A percentile compares a stretch with the other conserved stretches of the same genome.
Evolutionary conservation across 1,284 basidiomycete genomes (phyloP).

Genomic region (Ceratobasidium sp.): DNA sequence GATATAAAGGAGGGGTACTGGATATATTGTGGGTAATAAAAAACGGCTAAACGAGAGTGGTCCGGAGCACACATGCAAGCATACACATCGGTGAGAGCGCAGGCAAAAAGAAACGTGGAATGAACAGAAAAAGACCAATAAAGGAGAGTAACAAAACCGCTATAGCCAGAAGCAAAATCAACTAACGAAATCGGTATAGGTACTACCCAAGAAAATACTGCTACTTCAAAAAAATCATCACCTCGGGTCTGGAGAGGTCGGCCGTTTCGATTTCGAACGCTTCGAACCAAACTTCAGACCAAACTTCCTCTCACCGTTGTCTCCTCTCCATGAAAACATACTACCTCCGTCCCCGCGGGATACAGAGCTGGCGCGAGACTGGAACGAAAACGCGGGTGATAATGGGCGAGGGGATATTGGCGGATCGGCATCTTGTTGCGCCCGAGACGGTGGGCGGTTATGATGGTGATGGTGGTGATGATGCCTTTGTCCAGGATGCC

Average conservation of each 20-base stretch:
- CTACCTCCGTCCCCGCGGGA: conserved; percentile 67
- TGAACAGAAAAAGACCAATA: conserved; percentile 37
- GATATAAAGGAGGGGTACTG: conserved; percentile 23
- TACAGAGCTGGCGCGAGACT: conserved; percentile 73
- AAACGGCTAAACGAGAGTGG: conserved; percentile 36
- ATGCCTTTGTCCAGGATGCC: conserved; percentile 57
- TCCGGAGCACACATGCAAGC: conserved; percentile 32
- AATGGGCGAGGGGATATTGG: conserved; percentile 67
- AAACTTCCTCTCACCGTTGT: conserved; percentile 39
- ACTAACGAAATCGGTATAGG: conserved; percentile 31
- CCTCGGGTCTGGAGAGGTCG: conserved; percentile 31
- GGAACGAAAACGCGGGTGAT: conserved; percentile 74
- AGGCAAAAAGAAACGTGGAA: conserved; percentile 15
- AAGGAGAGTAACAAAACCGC: conserved; percentile 28
- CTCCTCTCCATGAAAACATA: conserved; percentile 65
- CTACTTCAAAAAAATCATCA: neutral
- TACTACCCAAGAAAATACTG: conserved; percentile 20
- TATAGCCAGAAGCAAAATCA: conserved; percentile 25
- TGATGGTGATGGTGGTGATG: conserved; percentile 71
- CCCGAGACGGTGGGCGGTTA: conserved; percentile 62
- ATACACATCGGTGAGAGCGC: conserved; percentile 37
- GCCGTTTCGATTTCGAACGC: conserved; percentile 58
- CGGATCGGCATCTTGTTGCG: conserved; percentile 50
- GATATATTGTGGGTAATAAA: conserved; percentile 34
- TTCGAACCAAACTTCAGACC: conserved; percentile 66